Conservation (phyloP, 2,329 filamentous ascomycete genomes). For the Cephalotrichum gorgonifer region DNA sequence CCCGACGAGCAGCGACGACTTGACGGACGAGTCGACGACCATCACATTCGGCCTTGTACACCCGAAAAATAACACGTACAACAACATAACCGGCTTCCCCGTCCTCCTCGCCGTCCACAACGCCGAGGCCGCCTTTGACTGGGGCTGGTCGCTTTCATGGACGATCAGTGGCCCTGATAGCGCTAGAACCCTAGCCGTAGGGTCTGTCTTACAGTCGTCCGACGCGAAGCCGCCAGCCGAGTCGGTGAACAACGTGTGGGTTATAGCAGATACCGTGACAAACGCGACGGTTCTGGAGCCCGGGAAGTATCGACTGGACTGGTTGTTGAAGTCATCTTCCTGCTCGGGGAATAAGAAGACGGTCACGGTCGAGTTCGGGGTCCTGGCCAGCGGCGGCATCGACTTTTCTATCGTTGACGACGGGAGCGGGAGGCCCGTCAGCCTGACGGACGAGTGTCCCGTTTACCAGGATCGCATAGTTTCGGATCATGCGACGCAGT, state of each 20-base stretch:
- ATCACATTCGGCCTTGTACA: not conserved
- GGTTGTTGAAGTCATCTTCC: not conserved
- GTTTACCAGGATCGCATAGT: not conserved
- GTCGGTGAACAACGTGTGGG: not conserved
- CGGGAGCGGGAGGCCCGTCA: not conserved
- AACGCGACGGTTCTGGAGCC: not conserved
- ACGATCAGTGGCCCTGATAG: not conserved
- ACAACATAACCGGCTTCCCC: not conserved
- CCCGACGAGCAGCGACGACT: too few species aligned
- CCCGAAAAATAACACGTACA: constrained; percentile 2
- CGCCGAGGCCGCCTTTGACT: constrained; percentile 1
- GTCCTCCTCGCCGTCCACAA: constrained; percentile 3
- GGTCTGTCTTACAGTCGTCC: not conserved
- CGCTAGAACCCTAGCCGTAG: not conserved
- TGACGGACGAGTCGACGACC: too few species aligned
- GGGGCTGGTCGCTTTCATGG: not conserved
- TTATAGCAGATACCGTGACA: not conserved
- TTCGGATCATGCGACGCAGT: too few species aligned
- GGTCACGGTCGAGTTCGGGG: not conserved
- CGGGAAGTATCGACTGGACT: not conserved
- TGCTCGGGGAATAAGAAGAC: not conserved
- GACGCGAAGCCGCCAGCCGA: not conserved
- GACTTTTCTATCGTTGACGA: not conserved
- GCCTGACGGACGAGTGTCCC: not conserved
- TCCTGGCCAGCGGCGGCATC: not conserved